Base-by-base conservation (phyloP, 2,329 filamentous ascomycete species). In the Pleomassaria siparia region DNA sequence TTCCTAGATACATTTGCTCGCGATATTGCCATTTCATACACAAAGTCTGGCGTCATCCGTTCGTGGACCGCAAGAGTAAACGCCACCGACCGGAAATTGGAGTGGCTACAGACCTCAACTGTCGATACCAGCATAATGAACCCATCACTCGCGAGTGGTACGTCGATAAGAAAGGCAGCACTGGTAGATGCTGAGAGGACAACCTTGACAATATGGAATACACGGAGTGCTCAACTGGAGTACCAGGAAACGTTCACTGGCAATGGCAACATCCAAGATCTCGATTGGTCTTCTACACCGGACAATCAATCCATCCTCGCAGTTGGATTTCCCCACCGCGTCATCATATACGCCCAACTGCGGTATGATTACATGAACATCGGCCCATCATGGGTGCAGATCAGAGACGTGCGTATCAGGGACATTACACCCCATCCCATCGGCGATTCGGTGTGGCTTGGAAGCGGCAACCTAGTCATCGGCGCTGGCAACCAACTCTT, bases 261-360 rank as follows among this genome's bases (percentile, higher is more conserved):
- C 11, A 80, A 87, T 50, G 87, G 94, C 59, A 81, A 80, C 5
- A 90, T 96, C 32, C 84, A 87, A 53, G 91, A 96, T 68, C 80
- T 96, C 11, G 91, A 96, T 68, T 96, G 92, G 92, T 92, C 91
- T 1, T 92, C 89, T 2, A 96, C 91, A 0, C 90, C 90, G 0
- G 89, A 95, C 66, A 85, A 84, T 40, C 90, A 96, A 63, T 92
- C 89, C 1, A 91, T 96, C 46, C 76, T 96, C 16, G 89, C 91
- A 1, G 89, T 96, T n/a, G 91, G 91, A 0, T 96, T 96, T 63
- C 86, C 87, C n/a, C 88, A 91, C 55, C 84, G 87, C 47, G 86
- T 96, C 4, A 73, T 95, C 24, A 77, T 96, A 2, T 80, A 96
- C 21, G 86, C 88, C 5, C 91, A 96, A 64, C 85, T 95, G 74